Evolutionary conservation across 257 asterid genomes (phyloP).

Genomic region (Solanum chiquidenum): DNA sequence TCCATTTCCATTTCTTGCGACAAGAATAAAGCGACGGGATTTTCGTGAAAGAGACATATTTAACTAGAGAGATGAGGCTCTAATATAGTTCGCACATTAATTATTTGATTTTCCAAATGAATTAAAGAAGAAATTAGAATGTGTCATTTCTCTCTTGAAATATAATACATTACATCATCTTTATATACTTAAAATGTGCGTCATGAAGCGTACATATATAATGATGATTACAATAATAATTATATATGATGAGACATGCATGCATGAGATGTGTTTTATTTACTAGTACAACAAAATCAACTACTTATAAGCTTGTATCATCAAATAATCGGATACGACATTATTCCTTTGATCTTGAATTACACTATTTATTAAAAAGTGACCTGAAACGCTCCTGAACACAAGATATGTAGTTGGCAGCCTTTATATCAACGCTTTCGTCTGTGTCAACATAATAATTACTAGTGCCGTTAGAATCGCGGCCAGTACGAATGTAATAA

Average conservation of each 20-base stretch:
- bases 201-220: background rate
- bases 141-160: background rate
- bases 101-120: background rate
- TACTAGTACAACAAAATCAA: background rate
- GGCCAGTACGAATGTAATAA: background rate
- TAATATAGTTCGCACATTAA: background rate
- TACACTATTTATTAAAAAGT: background rate
- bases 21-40: background rate
- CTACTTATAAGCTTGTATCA: background rate
- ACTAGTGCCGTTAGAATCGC: background rate
- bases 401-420: constrained; percentile 37
- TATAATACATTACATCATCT: background rate
- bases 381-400: constrained; percentile 44
- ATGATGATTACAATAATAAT: background rate
- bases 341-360: constrained; percentile 14
- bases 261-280: background rate
- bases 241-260: background rate
- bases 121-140: background rate
- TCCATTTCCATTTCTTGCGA: background rate
- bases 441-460: constrained; percentile 20
- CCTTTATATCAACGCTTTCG: constrained; percentile 47
- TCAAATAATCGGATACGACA: background rate
- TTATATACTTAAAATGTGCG: too few species aligned
- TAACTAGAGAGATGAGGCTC: background rate
- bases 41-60: background rate